phyloP scores from a whole-genome alignment of 2,329 filamentous ascomycete genomes.

The Xylariaceae sp. region DNA sequence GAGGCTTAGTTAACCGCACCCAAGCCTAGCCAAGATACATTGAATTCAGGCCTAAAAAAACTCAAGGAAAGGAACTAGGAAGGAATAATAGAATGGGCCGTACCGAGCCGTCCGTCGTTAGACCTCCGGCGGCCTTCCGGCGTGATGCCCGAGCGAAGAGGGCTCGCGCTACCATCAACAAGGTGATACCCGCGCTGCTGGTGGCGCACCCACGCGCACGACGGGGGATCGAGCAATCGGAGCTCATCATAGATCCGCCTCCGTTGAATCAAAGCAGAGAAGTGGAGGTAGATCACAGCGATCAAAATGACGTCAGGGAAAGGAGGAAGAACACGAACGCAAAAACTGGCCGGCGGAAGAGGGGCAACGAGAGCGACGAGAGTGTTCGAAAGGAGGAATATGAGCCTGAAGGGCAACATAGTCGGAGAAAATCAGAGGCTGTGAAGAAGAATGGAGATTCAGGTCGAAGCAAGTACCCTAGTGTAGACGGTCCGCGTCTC shows the following conservation, averaged over 20 bases:
- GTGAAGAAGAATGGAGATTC: neutral
- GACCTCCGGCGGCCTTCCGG: constrained; percentile 39
- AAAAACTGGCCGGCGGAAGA: neutral
- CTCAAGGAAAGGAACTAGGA: neutral
- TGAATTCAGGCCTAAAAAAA: neutral
- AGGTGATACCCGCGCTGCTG: constrained; percentile 62
- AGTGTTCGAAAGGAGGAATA: too few species aligned
- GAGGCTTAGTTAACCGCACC: too few species aligned
- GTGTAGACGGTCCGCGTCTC: constrained; percentile 43
- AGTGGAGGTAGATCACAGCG: neutral
- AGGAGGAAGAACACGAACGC: neutral
- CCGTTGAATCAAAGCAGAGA: neutral
- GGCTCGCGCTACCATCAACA: constrained; percentile 63
- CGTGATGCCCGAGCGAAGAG: constrained; percentile 54
- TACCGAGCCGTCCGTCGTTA: constrained; percentile 39
- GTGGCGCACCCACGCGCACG: constrained; percentile 59
- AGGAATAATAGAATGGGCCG: constrained; percentile 35
- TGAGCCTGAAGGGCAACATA: too few species aligned
- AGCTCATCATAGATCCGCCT: constrained; percentile 50
- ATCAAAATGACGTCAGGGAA: neutral
- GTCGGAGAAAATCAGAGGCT: too few species aligned
- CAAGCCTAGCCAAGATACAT: too few species aligned
- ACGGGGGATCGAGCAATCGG: constrained; percentile 57
- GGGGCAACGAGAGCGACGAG: neutral
- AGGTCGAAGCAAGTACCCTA: neutral